Base-by-base conservation (phyloP, 2,329 filamentous ascomycete genomes). In the Fusarium devonianum region DNA sequence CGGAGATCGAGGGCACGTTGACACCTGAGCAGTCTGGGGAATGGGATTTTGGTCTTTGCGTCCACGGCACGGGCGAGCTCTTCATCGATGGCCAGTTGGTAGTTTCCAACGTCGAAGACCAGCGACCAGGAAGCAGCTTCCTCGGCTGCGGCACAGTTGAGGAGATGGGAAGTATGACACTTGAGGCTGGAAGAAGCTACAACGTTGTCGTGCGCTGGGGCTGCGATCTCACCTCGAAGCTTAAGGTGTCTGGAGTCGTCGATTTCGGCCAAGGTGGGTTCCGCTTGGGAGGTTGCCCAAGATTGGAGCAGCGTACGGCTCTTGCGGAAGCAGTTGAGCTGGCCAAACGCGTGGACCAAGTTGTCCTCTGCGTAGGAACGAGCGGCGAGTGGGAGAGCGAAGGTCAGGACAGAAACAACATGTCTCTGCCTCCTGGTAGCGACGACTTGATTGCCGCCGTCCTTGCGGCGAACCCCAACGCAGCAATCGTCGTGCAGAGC, bases 81-180 rank as follows among this genome's bases (percentile, higher is more conserved):
- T 70, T 64, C 48, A 59, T 73, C 22, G 65, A 73, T 36, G 69
- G 60, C 13, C 49, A 66, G 40, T 34, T 70, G 1, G 49, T 72
- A 3, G 65, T 71, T 14, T 63, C 65, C 2, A 67, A 70, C 23
- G 59, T 63, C 0, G 56, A 57, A 8, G 56, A 62, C 25, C 68
- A 71, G 45, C 52, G 52, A 4, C 56, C 59, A 12, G 71, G 67
- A 16, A 69, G 64, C n/a, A 62, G 66, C 16, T 74, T 75, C 45
- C 65, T 74, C 25, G 65, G 68, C 2, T 67, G 60, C 12, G 70
- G 69, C 1, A 71, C 69, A 2, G 60, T 66, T 8, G 70, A 72
- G 36, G 66, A 70, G 53, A 62, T 48, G 7, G 65, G 64, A 3
- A 33, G 5, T 16, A 50, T 40, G 35, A 28, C 16, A 2, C n/a